A percentile compares a stretch with the other conserved stretches of the same genome.
Conservation (phyloP, 208 protist genomes). For the Crithidia sp. region DNA sequence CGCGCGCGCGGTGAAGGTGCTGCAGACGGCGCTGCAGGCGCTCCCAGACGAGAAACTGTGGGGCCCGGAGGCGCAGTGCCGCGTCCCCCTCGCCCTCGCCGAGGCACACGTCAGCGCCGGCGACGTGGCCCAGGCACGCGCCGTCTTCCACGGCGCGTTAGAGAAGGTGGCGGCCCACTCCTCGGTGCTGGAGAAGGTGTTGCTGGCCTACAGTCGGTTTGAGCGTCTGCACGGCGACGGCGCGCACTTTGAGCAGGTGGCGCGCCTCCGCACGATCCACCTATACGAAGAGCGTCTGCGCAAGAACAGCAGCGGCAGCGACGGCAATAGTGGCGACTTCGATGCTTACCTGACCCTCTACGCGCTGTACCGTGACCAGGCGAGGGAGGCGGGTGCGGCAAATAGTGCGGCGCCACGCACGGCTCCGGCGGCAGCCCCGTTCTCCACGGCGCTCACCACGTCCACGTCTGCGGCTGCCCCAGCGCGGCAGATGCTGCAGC, state of each 20-base stretch:
- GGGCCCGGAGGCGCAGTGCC: constrained; percentile 47
- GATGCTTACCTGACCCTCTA: constrained; percentile 80
- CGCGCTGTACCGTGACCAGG: constrained; percentile 59
- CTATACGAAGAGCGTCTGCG: constrained; percentile 68
- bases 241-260: constrained; percentile 39
- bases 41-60: constrained; percentile 63
- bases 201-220: constrained; percentile 73
- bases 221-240: constrained; percentile 60
- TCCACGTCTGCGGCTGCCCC: background rate
- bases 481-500: constrained; percentile 24
- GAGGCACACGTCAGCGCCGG: constrained; percentile 43
- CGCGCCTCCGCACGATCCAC: constrained; percentile 48
- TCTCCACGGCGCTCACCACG: background rate
- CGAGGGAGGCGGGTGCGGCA: constrained; percentile 14
- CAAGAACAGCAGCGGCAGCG: constrained; percentile 25
- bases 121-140: constrained; percentile 48
- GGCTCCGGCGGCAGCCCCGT: background rate
- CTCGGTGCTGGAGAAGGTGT: constrained; percentile 45
- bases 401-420: background rate
- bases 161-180: constrained; percentile 36
- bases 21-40: constrained; percentile 72
- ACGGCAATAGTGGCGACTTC: constrained; percentile 35
- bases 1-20: constrained; percentile 59
- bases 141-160: constrained; percentile 60
- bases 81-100: constrained; percentile 72